Conservation (phyloP, 176 grass and related monocot genomes). For the Leersia perrieri region DNA sequence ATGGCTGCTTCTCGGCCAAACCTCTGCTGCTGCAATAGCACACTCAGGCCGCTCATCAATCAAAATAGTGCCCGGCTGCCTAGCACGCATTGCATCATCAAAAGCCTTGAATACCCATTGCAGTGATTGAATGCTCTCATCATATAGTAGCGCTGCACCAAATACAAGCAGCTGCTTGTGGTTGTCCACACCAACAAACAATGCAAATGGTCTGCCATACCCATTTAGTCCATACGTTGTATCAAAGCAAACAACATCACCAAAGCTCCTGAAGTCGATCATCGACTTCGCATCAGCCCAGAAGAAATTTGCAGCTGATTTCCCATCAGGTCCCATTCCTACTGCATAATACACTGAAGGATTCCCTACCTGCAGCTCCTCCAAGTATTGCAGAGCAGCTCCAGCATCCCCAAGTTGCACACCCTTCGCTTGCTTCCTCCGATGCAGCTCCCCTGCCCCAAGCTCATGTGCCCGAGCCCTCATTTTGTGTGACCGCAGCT, state of each 20-base stretch:
- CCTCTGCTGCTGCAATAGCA: slow-evolving; percentile 48
- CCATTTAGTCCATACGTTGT: slow-evolving; percentile 68
- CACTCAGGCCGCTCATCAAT: slow-evolving; percentile 52
- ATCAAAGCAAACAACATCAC: slow-evolving; percentile 83
- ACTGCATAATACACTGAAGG: slow-evolving; percentile 68
- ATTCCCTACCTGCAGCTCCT: slow-evolving; percentile 61
- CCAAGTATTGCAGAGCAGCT: slow-evolving; percentile 62
- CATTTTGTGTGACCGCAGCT: slow-evolving; percentile 70
- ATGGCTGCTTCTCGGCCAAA: slow-evolving; percentile 56
- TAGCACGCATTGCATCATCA: slow-evolving; percentile 63
- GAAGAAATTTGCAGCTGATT: slow-evolving; percentile 66
- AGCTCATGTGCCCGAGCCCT: slow-evolving; percentile 56
- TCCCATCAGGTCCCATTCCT: slow-evolving; percentile 51
- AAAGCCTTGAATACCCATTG: slow-evolving; percentile 81
- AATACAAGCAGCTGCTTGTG: slow-evolving; percentile 68
- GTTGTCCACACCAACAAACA: slow-evolving; percentile 74
- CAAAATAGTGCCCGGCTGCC: slow-evolving; percentile 59
- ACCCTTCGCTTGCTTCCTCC: slow-evolving; percentile 56
- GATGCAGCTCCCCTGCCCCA: slow-evolving; percentile 51
- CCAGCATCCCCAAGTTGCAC: slow-evolving; percentile 70
- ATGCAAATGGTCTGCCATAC: slow-evolving; percentile 69
- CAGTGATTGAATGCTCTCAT: slow-evolving; percentile 55
- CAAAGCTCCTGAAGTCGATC: slow-evolving; percentile 74
- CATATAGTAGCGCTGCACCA: slow-evolving; percentile 72
- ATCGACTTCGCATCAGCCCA: slow-evolving; percentile 86